Evolutionary conservation across 2,329 filamentous ascomycete species (phyloP).

Genomic region (Paraconiothyrium sp.): DNA sequence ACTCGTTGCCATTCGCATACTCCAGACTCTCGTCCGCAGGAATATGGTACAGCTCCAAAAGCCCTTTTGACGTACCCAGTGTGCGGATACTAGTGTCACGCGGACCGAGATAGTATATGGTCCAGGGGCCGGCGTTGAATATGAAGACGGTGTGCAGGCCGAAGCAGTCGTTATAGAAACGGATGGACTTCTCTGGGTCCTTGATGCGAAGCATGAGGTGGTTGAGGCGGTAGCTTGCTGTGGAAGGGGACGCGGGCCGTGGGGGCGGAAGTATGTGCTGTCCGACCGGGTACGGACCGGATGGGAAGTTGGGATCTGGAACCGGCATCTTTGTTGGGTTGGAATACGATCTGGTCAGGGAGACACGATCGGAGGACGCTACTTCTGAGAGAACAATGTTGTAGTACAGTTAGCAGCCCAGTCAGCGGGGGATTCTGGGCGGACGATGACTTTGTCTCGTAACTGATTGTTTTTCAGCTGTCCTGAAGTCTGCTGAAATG

Average conservation of each 20-base stretch:
- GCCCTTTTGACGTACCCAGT: conserved; percentile 35
- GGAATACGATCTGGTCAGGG: no score
- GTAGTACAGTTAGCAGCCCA: no score
- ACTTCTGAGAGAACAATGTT: no score
- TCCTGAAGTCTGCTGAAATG: no score
- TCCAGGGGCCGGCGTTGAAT: conserved; percentile 46
- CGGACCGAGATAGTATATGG: conserved; percentile 47
- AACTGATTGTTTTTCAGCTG: no score
- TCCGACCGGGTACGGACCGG: conserved; percentile 30
- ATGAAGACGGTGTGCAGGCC: conserved; percentile 48
- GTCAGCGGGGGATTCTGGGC: no score
- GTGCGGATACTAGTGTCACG: conserved; percentile 31
- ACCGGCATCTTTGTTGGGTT: no score
- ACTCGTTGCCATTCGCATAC: conserved; percentile 43
- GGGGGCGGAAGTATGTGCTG: conserved; percentile 39
- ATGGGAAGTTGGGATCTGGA: conserved; percentile 31
- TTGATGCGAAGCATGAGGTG: conserved; percentile 48
- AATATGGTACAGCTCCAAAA: conserved; percentile 46
- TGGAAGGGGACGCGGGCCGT: conserved; percentile 36
- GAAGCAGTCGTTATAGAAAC: conserved; percentile 47
- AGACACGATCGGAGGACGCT: no score
- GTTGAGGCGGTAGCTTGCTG: conserved; percentile 40
- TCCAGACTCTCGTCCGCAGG: conserved; percentile 30
- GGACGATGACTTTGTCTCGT: no score
- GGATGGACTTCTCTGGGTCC: conserved; percentile 35